Base-by-base conservation (phyloP, 2,329 filamentous ascomycete species). In the Sphaerulina populicola region DNA sequence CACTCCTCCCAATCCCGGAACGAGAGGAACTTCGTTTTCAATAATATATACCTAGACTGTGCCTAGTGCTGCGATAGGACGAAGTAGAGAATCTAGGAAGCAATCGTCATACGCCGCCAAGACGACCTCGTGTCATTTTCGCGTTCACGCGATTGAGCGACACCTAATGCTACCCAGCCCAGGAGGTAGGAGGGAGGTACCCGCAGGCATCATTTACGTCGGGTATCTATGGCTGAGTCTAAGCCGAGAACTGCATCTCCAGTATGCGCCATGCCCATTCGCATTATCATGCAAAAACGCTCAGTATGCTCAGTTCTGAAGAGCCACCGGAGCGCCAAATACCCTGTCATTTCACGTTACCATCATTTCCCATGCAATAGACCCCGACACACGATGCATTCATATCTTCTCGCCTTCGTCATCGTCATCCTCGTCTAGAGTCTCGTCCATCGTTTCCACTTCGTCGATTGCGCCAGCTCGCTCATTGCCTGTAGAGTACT, bases 401-500 rank as follows among this genome's bases (percentile, higher is more conserved):
- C 40, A 47, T 42, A 40, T 35, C 45, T 44, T 47, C 31, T 48
- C 50, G 21, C 45, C 49, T 15, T 53, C 53, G 18, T 55, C 52
- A 7, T 53, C 53, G n/a, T 57, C 57, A 10, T 57, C 57, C 14
- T 57, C 57, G 30, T 57, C 54, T 7, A 54, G 29, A 6, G 51
- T 54, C 61, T 93, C 88, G 64, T 94, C 93, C 64, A 96, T 77
- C 2, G 81, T 83, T 67, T 96, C 87, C 3, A 98, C 91, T 63
- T 95, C 89, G 58, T 95, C 88, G 49, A 97, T 80, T 0, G 88
- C 88, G 33, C 79, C 82, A 31, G 81, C 79, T 49, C 87, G 75
- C 58, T 85, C 87, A 44, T 74, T 69, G 3, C 69, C 63, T 51
- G 77, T 72, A 2, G 57, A 57, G 49, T 66, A 67, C 64, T 37